Conservation (phyloP, 371 early-diverging fungal genomes). For the Phascolomyces articulosus region DNA sequence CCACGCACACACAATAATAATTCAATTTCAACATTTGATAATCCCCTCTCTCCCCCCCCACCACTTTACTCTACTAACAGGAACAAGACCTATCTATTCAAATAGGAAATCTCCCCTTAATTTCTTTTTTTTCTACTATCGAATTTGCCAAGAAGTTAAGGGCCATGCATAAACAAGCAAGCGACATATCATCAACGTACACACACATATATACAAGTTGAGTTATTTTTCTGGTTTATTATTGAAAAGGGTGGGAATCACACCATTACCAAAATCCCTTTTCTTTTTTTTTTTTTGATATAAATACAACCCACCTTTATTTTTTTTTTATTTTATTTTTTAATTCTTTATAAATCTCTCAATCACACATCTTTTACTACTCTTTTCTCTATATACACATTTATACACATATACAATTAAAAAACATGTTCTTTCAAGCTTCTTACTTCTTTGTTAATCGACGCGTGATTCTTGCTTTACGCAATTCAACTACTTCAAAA, state of each 20-base stretch:
- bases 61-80: no score
- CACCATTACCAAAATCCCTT: background rate
- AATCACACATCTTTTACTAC: background rate
- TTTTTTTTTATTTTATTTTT: background rate
- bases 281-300: background rate
- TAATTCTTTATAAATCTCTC: background rate
- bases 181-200: conserved; percentile 1
- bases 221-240: no score
- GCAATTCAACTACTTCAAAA: background rate
- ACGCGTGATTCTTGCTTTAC: conserved; percentile 4
- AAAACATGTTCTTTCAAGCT: conserved; percentile 14
- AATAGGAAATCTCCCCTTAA: background rate
- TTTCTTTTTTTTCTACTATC: conserved; percentile 1
- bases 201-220: background rate
- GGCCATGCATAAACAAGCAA: background rate
- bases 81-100: no score
- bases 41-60: no score
- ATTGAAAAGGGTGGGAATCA: no score
- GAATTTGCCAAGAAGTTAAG: conserved; percentile 12
- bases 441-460: conserved; percentile 10
- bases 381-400: background rate
- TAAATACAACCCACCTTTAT: background rate
- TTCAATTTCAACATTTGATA: no score
- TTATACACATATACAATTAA: background rate
- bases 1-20: no score